These are phyloP conservation scores for Pyrenophora graminea DNA, from an alignment of 2,329 filamentous ascomycete species.

Conservation along the genomic window DNA sequence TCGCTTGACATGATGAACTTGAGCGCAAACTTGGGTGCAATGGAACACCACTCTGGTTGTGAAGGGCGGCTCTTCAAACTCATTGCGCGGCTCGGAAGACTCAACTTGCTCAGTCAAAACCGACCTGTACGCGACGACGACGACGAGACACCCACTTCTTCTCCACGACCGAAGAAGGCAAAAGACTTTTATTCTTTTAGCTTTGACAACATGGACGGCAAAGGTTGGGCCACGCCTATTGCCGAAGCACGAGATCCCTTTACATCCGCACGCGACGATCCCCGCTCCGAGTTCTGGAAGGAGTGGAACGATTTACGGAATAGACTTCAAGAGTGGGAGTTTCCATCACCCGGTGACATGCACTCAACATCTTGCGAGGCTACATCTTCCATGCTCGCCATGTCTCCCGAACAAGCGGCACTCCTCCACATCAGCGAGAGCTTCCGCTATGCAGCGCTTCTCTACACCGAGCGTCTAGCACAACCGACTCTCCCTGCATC, in stretches of 20 bases:
- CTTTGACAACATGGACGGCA: slow-evolving; percentile 67
- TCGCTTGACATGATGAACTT: slow-evolving; percentile 67
- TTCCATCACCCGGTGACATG: slow-evolving; percentile 49
- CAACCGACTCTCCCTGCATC: slow-evolving; percentile 73
- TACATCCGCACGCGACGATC: slow-evolving; percentile 58
- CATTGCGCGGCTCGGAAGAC: slow-evolving; percentile 78
- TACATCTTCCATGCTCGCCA: slow-evolving; percentile 27
- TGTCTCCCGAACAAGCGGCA: slow-evolving; percentile 66
- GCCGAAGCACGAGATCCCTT: slow-evolving; percentile 49
- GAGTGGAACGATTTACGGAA: slow-evolving; percentile 83
- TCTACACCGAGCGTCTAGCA: slow-evolving; percentile 88
- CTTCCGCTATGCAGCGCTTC: slow-evolving; percentile 84
- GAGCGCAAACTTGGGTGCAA: slow-evolving; percentile 69
- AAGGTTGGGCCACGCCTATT: slow-evolving; percentile 66
- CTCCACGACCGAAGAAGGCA: slow-evolving; percentile 39
- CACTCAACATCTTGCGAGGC: slow-evolving; percentile 32
- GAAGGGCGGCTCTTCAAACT: slow-evolving; percentile 85
- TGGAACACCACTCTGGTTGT: slow-evolving; percentile 86
- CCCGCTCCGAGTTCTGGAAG: slow-evolving; percentile 69
- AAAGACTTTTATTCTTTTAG: slow-evolving; percentile 59
- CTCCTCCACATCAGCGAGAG: slow-evolving; percentile 83
- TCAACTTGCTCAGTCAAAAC: slow-evolving; percentile 81
- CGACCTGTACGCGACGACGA: slow-evolving; percentile 51
- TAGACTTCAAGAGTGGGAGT: slow-evolving; percentile 80
- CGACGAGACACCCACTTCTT: slow-evolving; percentile 40